These are phyloP conservation scores for Amylocystis lapponica DNA, from an alignment of 768 basidiomycete species.

Conservation along the genomic window DNA sequence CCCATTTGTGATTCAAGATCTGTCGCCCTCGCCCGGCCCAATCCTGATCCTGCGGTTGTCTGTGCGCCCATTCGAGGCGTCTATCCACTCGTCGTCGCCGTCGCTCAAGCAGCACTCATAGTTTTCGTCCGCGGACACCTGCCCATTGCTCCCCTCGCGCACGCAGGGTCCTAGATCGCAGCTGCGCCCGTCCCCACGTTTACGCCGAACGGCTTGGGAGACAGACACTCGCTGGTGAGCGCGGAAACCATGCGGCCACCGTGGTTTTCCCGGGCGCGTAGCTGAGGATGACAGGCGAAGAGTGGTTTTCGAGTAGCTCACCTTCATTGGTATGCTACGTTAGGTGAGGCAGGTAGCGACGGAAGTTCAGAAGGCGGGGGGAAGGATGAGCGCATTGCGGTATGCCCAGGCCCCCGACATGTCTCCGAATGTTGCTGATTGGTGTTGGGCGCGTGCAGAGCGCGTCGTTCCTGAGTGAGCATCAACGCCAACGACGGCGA, in stretches of 20 bases:
- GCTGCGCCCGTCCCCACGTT: constrained; percentile 36
- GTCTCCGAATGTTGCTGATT: not conserved
- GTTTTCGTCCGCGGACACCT: constrained; percentile 25
- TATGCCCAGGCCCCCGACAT: constrained; percentile 1
- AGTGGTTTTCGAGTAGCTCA: constrained; percentile 78
- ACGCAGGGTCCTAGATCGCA: constrained; percentile 21
- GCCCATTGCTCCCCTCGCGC: constrained; percentile 30
- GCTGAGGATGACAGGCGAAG: constrained; percentile 28
- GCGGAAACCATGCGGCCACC: constrained; percentile 20
- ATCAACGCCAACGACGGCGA: constrained; percentile 66
- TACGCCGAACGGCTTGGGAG: constrained; percentile 37
- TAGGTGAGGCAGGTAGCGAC: constrained; percentile 31
- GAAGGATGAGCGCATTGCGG: constrained; percentile 18
- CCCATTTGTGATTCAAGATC: not conserved
- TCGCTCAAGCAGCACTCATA: constrained; percentile 44
- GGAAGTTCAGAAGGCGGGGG: constrained; percentile 36
- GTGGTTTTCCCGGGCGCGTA: not conserved
- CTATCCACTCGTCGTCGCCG: constrained; percentile 42
- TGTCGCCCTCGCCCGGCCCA: constrained; percentile 28
- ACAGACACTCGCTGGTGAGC: constrained; percentile 30
- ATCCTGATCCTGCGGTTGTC: constrained; percentile 40
- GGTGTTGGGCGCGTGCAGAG: constrained; percentile 19
- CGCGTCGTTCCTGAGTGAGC: constrained; percentile 42
- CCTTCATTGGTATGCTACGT: constrained; percentile 56
- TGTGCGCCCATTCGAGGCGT: constrained; percentile 44